Conservation (phyloP, 352 stramenopile genomes). For the Globisporangium barbulae region DNA sequence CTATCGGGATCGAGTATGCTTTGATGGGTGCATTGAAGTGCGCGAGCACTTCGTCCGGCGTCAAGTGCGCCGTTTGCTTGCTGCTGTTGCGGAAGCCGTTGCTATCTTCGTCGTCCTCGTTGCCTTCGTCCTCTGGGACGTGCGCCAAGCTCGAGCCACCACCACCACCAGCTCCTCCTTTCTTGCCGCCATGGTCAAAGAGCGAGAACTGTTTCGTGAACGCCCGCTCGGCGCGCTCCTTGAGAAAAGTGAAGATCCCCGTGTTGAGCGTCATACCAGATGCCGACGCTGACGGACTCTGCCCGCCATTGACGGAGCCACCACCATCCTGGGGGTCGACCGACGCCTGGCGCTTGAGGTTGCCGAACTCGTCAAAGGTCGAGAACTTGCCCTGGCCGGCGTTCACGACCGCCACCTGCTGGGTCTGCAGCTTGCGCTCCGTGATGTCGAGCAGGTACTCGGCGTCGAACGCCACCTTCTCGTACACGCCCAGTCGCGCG, state of each 20-base stretch:
- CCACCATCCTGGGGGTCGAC: constrained; percentile 11
- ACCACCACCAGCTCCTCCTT: background rate
- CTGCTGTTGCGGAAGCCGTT: background rate
- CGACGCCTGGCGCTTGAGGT: constrained; percentile 55
- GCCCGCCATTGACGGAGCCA: background rate
- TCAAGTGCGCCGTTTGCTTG: constrained; percentile 19
- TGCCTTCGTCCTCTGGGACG: constrained; percentile 47
- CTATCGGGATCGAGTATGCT: constrained; percentile 46
- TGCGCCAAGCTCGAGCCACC: constrained; percentile 30
- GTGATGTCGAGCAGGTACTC: constrained; percentile 73
- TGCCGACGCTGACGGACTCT: constrained; percentile 5
- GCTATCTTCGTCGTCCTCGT: constrained; percentile 26
- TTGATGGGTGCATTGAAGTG: constrained; percentile 48
- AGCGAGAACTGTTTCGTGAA: constrained; percentile 68
- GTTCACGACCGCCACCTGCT: constrained; percentile 50
- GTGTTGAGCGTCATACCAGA: constrained; percentile 42
- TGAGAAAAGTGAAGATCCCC: constrained; percentile 73
- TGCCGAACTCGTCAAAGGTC: constrained; percentile 77
- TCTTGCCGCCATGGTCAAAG: constrained; percentile 27
- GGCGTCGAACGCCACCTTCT: constrained; percentile 47
- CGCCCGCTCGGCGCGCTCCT: constrained; percentile 59
- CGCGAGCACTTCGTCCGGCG: constrained; percentile 44
- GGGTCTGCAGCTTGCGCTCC: constrained; percentile 56
- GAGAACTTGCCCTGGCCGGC: constrained; percentile 61
- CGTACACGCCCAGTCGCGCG: constrained; percentile 55